These are phyloP conservation scores for Acanthamoeba lugdunensis DNA, from an alignment of 208 protist genomes.

Conservation along the genomic window DNA sequence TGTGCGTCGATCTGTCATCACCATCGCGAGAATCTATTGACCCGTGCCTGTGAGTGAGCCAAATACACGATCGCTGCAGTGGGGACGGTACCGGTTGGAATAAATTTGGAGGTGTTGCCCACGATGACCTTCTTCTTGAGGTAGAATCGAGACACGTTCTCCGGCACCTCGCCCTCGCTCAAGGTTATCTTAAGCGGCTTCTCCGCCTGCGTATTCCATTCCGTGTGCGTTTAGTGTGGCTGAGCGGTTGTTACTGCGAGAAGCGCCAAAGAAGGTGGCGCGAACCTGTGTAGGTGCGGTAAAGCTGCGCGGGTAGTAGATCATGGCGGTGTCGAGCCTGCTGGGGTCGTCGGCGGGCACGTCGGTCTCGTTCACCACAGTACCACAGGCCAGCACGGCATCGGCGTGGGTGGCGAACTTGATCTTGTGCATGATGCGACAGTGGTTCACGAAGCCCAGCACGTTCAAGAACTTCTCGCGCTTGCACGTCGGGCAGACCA, in stretches of 20 bases:
- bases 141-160: conserved; percentile 65
- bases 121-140: conserved; percentile 71
- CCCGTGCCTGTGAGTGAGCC: too few species aligned
- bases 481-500: conserved; percentile 60
- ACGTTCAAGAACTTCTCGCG: conserved; percentile 58
- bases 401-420: conserved; percentile 68
- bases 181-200: background rate
- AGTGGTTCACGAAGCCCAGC: conserved; percentile 70
- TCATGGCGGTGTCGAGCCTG: background rate
- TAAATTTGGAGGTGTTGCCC: conserved; percentile 71
- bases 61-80: background rate
- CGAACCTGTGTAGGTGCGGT: background rate
- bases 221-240: background rate
- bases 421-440: conserved; percentile 67
- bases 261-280: background rate
- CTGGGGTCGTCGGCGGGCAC: conserved; percentile 42
- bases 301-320: background rate
- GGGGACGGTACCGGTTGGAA: background rate
- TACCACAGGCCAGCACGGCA: conserved; percentile 28
- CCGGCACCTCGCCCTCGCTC: background rate
- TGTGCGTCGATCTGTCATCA: conserved; percentile 55
- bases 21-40: conserved; percentile 23
- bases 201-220: background rate
- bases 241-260: background rate
- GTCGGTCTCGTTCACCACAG: background rate